Conservation (phyloP, 176 grass and related monocot genomes). For the Dactylis glomerata region DNA sequence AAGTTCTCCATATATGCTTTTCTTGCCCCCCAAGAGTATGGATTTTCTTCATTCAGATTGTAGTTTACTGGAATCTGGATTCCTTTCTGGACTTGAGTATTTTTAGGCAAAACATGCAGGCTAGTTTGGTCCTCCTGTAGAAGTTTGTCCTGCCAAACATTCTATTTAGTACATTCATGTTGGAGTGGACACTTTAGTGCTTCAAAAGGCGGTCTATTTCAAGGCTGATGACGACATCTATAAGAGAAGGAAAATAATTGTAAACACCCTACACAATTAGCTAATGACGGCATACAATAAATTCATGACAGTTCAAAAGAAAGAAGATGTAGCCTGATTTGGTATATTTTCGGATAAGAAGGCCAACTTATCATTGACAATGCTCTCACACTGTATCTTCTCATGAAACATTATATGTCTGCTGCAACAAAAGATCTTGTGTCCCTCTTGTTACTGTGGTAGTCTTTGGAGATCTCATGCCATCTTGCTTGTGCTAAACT, state of each 20-base stretch:
- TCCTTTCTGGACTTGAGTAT: background rate
- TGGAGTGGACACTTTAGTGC: background rate
- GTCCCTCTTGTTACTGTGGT: background rate
- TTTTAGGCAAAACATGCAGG: background rate
- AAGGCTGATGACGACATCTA: background rate
- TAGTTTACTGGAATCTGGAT: background rate
- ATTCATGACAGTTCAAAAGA: background rate
- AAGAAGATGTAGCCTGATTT: background rate
- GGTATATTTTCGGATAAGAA: background rate
- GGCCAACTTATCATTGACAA: background rate
- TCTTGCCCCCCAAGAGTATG: background rate
- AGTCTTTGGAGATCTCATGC: background rate
- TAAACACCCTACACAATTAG: background rate
- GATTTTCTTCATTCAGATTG: conserved; percentile 26
- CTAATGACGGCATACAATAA: background rate
- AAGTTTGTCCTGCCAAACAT: background rate
- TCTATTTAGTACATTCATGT: conserved; percentile 8
- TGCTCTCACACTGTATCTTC: background rate
- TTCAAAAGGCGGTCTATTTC: background rate
- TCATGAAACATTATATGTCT: background rate
- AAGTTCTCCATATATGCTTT: conserved; percentile 5
- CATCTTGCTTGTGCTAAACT: background rate
- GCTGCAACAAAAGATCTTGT: background rate
- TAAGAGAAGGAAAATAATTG: background rate
- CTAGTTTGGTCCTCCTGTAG: conserved; percentile 18